Base-by-base conservation (phyloP, 345 rosid species). In the Corymbia maculata region DNA sequence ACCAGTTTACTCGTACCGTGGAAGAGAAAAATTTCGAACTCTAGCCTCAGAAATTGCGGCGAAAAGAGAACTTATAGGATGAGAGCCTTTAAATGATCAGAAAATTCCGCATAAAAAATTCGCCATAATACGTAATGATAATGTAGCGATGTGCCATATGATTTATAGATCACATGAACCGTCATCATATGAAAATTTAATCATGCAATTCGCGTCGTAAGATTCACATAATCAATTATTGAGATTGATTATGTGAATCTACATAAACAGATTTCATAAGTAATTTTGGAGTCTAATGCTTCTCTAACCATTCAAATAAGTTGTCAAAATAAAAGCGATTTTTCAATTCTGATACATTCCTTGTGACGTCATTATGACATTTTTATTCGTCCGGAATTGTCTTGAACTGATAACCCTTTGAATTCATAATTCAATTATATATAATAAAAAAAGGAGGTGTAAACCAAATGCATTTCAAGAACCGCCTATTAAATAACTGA, bases 361-460 rank as follows among this genome's bases (percentile, higher is more conserved):
- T 22, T 4, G 0, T 36, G 13, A 42, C 36, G 49, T 42, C 14
- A 14, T 75, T 9, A 36, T 8, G 11, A 36, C 22, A 17, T 17
- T 19, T 17, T 36, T 5, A 26, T 75, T 19, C 2, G 0, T 1
- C 0, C 0, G 1, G 13, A 4, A 75, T 9, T 42, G 14, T 19
- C 82, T 75, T 36, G 26, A 19, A 21, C 14, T 42, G 36, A 68
- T 32, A 68, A 16, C 17, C 6, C 22, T 68, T 21, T 6, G 32
- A 68, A 75, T 1, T 5, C 14, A 36, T 36, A 36, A 36, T 36
- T 75, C 49, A 17, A 36, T 36, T 36, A 2, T 36, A 36, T 36
- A 36, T 36, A 36, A 26, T 3, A 22, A 17, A 19, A 36, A 36
- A 75, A 64, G 0, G 9, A 2, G 12, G 2, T 9, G 5, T 36